Percentiles rank a stretch among this genome's conserved stretches.
Conservation (phyloP, 148 eudicot genomes). For the Vaccinium darrowii region DNA sequence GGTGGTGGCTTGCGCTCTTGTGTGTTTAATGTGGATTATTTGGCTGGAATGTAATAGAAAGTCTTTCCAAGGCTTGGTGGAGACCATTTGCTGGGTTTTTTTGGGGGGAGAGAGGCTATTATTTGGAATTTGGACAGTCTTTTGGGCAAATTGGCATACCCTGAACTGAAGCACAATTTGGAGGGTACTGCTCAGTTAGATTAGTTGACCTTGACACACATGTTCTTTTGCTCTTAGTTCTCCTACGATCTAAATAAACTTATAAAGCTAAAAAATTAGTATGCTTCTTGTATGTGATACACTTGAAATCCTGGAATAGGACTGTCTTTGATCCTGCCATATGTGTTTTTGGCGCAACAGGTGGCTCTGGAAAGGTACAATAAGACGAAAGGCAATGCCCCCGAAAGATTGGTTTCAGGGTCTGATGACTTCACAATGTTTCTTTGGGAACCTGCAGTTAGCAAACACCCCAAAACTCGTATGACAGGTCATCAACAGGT, state of each 20-base stretch:
- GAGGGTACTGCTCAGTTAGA: neutral
- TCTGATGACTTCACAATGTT: constrained; percentile 99
- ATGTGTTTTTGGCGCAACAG: constrained; percentile 34
- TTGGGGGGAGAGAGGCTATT: neutral
- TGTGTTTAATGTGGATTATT: neutral
- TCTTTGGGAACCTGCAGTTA: constrained; percentile 85
- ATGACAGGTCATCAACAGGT: constrained; percentile 99
- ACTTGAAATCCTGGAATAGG: neutral
- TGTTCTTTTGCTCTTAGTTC: neutral
- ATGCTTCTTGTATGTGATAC: neutral
- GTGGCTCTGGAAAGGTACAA: constrained; percentile 81
- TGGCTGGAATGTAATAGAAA: neutral
- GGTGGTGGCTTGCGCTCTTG: neutral
- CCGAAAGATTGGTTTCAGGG: constrained; percentile 96
- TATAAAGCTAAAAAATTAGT: neutral
- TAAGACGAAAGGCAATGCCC: constrained; percentile 76
- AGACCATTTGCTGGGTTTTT: neutral
- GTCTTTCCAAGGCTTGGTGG: neutral
- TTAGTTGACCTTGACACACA: neutral
- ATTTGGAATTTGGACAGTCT: neutral
- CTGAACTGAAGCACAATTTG: neutral
- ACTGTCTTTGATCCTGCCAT: neutral
- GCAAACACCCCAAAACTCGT: constrained; percentile 93
- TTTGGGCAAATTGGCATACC: neutral
- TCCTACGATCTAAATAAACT: neutral